phyloP scores from a whole-genome alignment of 176 grass and related monocot genomes.

The Eremochloa ophiuroides region DNA sequence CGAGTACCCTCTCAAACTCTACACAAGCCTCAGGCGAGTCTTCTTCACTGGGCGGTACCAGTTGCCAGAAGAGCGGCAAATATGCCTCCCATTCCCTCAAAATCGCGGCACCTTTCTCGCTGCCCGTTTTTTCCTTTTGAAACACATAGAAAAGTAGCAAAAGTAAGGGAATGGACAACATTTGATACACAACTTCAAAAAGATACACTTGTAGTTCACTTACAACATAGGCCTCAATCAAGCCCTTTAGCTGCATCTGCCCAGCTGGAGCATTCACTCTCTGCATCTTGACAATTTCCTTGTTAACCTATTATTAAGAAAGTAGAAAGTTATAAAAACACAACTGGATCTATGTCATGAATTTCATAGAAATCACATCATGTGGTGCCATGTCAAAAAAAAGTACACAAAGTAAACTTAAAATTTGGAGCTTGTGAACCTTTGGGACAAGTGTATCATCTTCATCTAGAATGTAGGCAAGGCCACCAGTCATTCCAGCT shows the following conservation, averaged over 20 bases:
- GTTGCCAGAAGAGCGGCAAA: constrained; percentile 94
- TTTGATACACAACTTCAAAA: neutral
- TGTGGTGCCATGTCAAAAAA: neutral
- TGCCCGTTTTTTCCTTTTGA: constrained; percentile 95
- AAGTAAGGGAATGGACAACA: neutral
- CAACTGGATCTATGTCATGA: neutral
- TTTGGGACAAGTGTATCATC: constrained; percentile 86
- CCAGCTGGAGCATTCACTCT: constrained; percentile 98
- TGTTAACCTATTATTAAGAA: constrained; percentile 71
- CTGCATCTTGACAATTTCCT: constrained; percentile 99
- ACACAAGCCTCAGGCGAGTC: constrained; percentile 95
- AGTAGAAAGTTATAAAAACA: constrained; percentile 5
- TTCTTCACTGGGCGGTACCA: constrained; percentile 99
- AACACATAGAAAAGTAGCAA: neutral
- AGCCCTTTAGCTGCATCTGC: constrained; percentile 97
- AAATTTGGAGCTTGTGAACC: constrained; percentile 41
- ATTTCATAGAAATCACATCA: neutral
- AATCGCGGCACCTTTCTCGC: constrained; percentile 70
- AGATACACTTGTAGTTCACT: constrained; percentile 14
- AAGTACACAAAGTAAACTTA: constrained; percentile 13
- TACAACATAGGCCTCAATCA: constrained; percentile 98
- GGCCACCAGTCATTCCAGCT: constrained; percentile 98
- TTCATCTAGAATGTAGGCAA: constrained; percentile 98
- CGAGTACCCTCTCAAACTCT: constrained; percentile 86
- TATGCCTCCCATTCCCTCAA: constrained; percentile 97